Conservation (phyloP, 805 yeast genomes). For the Candida chilensis region DNA sequence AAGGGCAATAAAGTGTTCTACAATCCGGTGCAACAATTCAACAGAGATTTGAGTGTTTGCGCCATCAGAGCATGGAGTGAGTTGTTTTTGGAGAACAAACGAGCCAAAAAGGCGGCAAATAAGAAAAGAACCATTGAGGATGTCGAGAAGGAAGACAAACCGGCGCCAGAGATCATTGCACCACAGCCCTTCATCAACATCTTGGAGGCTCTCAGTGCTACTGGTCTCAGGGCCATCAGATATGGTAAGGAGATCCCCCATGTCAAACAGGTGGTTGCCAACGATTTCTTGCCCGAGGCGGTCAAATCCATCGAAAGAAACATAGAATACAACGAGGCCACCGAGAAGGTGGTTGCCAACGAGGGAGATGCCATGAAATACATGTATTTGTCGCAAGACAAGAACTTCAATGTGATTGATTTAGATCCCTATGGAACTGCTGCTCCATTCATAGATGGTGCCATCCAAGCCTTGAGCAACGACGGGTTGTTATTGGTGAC, state of each 20-base stretch:
- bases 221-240: constrained; percentile 90
- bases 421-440: constrained; percentile 98
- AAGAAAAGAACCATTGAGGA: constrained; percentile 5
- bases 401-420: constrained; percentile 76
- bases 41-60: constrained; percentile 80
- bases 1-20: constrained; percentile 82
- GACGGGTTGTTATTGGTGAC: constrained; percentile 86
- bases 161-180: constrained; percentile 1
- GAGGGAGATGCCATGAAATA: constrained; percentile 86
- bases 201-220: constrained; percentile 87
- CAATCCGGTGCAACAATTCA: constrained; percentile 95
- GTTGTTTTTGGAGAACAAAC: constrained; percentile 32
- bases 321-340: constrained; percentile 55
- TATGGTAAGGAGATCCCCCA: constrained; percentile 87
- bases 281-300: constrained; percentile 81
- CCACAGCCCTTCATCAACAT: constrained; percentile 48
- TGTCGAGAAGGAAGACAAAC: constrained; percentile 4
- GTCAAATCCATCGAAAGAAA: constrained; percentile 73
- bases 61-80: constrained; percentile 85
- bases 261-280: constrained; percentile 71
- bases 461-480: constrained; percentile 74
- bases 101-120: constrained; percentile 13
- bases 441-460: constrained; percentile 90
- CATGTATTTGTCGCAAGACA: constrained; percentile 44
- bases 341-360: constrained; percentile 50